Percentiles rank a stretch among this genome's conserved stretches.
phyloP scores from a whole-genome alignment of 495 filamentous ascomycete genomes.

The Pyrenula massariospora region DNA sequence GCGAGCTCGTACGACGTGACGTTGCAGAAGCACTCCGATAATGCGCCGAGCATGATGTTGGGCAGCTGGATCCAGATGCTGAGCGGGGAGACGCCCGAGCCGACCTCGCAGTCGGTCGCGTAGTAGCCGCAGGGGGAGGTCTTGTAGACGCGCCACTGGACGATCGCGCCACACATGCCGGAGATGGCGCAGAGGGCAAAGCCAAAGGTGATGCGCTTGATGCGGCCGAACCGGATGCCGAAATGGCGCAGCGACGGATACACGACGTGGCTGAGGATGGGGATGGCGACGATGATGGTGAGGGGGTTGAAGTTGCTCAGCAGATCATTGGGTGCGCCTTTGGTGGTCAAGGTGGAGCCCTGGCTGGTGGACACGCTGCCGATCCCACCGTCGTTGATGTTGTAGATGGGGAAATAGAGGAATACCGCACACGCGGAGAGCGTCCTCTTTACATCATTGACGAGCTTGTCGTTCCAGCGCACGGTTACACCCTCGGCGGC shows the following conservation, averaged over 20 bases:
- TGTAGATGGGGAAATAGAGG: slow-evolving; percentile 39
- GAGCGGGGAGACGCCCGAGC: slow-evolving; percentile 27
- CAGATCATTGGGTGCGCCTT: slow-evolving; percentile 61
- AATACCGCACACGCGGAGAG: slow-evolving; percentile 42
- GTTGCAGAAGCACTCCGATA: slow-evolving; percentile 58
- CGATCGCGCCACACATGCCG: slow-evolving; percentile 45
- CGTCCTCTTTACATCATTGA: slow-evolving; percentile 34
- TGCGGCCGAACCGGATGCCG: slow-evolving; percentile 46
- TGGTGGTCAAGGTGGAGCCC: slow-evolving; percentile 49
- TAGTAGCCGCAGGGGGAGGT: slow-evolving; percentile 35
- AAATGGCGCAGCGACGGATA: slow-evolving; percentile 47
- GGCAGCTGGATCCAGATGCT: slow-evolving; percentile 42
- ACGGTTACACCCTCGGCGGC: slow-evolving; percentile 30
- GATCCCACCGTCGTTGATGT: slow-evolving; percentile 37
- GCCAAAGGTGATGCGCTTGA: slow-evolving; percentile 56
- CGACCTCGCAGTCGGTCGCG: slow-evolving; percentile 31
- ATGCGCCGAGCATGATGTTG: slow-evolving; percentile 41
- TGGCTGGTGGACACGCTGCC: slow-evolving; percentile 35
- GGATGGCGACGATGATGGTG: slow-evolving; percentile 52
- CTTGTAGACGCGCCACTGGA: slow-evolving; percentile 55
- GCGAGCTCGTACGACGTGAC: slow-evolving; percentile 64
- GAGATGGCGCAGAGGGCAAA: slow-evolving; percentile 44
- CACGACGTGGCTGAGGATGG: slow-evolving; percentile 48
- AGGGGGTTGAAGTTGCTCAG: slow-evolving; percentile 61
- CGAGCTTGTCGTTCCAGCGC: slow-evolving; percentile 34